Percentiles rank a stretch among this genome's conserved stretches.
Evolutionary conservation across 768 basidiomycete species (phyloP).

Genomic region (Cyathus striatus): DNA sequence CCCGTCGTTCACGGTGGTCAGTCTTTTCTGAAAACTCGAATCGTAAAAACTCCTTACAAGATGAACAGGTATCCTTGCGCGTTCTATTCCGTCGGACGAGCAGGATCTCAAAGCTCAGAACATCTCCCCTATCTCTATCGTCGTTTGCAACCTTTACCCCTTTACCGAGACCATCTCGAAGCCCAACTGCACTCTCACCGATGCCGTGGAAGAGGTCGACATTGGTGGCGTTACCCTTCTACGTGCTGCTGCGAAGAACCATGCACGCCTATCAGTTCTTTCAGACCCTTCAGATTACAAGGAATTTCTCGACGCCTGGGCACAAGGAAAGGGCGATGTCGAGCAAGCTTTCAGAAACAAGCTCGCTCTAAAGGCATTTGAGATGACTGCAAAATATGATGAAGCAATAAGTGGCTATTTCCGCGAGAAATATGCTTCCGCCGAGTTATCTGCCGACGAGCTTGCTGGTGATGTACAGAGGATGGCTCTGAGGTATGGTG

Average conservation of each 20-base stretch:
- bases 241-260: conserved; percentile 97
- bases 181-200: conserved; percentile 83
- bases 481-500: conserved; percentile 87
- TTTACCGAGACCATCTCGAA: conserved; percentile 89
- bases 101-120: conserved; percentile 76
- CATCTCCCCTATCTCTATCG: conserved; percentile 92
- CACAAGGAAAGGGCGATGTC: conserved; percentile 68
- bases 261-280: conserved; percentile 84
- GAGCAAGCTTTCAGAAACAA: conserved; percentile 66
- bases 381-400: conserved; percentile 93
- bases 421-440: conserved; percentile 88
- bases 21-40: conserved; percentile 2
- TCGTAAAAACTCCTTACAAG: no score
- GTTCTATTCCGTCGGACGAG: conserved; percentile 86
- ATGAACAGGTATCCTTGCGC: conserved; percentile 92
- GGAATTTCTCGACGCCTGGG: conserved; percentile 76
- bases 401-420: conserved; percentile 96
- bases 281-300: conserved; percentile 88
- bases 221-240: conserved; percentile 98
- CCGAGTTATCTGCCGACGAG: conserved; percentile 59
- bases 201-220: conserved; percentile 96
- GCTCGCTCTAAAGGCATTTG: conserved; percentile 94
- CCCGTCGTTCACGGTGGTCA: conserved; percentile 96
- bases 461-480: conserved; percentile 74
- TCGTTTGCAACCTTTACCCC: conserved; percentile 98